Base-by-base conservation (phyloP, 2,329 filamentous ascomycete genomes). In the Sclerotinia spermophila region DNA sequence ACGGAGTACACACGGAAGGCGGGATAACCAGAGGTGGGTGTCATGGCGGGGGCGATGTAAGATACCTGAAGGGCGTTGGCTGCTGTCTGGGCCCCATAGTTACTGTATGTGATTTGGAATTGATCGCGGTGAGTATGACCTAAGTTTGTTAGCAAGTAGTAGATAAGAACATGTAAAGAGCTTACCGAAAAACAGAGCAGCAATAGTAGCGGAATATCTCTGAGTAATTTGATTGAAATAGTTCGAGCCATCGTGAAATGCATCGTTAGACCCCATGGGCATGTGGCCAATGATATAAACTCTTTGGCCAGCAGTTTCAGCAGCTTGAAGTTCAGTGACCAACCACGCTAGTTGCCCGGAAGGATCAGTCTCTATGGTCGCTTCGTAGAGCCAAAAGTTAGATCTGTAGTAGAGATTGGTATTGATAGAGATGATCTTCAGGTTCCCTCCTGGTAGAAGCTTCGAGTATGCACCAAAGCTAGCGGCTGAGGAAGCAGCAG, bases 341-440 rank as follows among this genome's bases (percentile, higher is more conserved):
- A 83, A 76, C 81, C 81, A 82, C 40, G 78, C 73, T 1, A 83
- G 60, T 64, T 72, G 79, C 6, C 76, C 74, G 70, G 77, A 74
- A 7, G 81, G 82, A 71, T 83, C 82, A 19, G 71, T 74, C 42
- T 80, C 76, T 77, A 82, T 82, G 5, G 80, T 78, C 5, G 77
- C 74, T 42, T 79, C 76, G 71, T 81, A 83, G 55, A 80, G 71
- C 75, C 79, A 81, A 73, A 81, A 82, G 73, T 83, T 83, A 67
- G 79, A 75, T 30, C 75, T 80, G 74, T 82, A 83, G 73, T 81
- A 83, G 70, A 82, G 78, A 69, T 81, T 80, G 58, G 79, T 82
- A 75, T 83, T 83, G 71, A 82, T 77, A 7, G 81, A 82, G 69
- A 83, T 83, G 58, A 83, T 78, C 27, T 79, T 78, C 10, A 83